Percentiles rank a stretch among this genome's conserved stretches.
Conservation (phyloP, 169 alveolate genomes). For the Plasmodium falciparum region DNA sequence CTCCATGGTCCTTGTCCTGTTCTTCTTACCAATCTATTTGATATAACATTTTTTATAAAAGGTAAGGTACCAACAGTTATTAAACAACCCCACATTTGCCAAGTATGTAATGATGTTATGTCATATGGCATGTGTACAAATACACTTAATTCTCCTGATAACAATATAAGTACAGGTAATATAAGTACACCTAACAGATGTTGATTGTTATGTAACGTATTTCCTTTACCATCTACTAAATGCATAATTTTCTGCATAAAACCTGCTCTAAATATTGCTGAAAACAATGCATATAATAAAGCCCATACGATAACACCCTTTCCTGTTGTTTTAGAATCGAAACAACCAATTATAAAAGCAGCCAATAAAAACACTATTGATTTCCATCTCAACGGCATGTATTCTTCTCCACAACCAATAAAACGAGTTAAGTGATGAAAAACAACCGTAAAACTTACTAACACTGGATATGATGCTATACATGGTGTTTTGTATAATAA, state of each 20-base stretch:
- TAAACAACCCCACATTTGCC: slow-evolving; percentile 94
- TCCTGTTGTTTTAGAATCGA: slow-evolving; percentile 92
- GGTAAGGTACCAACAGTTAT: slow-evolving; percentile 94
- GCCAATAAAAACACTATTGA: slow-evolving; percentile 89
- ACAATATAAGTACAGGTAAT: slow-evolving; percentile 88
- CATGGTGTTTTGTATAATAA: slow-evolving; percentile 92
- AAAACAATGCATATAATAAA: slow-evolving; percentile 89
- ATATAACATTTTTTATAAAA: slow-evolving; percentile 92
- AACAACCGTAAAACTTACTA: slow-evolving; percentile 94
- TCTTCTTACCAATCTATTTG: slow-evolving; percentile 92
- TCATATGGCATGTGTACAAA: slow-evolving; percentile 86
- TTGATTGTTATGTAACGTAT: slow-evolving; percentile 94
- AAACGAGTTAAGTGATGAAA: slow-evolving; percentile 94
- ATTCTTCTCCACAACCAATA: slow-evolving; percentile 94
- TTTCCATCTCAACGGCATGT: slow-evolving; percentile 93
- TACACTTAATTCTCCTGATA: slow-evolving; percentile 87
- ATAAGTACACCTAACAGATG: slow-evolving; percentile 91
- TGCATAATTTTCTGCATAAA: slow-evolving; percentile 93
- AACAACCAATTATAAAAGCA: slow-evolving; percentile 91
- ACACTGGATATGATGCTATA: slow-evolving; percentile 92
- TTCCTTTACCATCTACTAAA: slow-evolving; percentile 93
- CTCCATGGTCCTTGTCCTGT: slow-evolving; percentile 97
- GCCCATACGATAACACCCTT: slow-evolving; percentile 92
- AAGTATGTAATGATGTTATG: slow-evolving; percentile 84
- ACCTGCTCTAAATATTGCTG: slow-evolving; percentile 95